A percentile compares a stretch with the other conserved stretches of the same genome.
Evolutionary conservation across 345 rosid genomes (phyloP).

Genomic region (Clarkia xantiana): DNA sequence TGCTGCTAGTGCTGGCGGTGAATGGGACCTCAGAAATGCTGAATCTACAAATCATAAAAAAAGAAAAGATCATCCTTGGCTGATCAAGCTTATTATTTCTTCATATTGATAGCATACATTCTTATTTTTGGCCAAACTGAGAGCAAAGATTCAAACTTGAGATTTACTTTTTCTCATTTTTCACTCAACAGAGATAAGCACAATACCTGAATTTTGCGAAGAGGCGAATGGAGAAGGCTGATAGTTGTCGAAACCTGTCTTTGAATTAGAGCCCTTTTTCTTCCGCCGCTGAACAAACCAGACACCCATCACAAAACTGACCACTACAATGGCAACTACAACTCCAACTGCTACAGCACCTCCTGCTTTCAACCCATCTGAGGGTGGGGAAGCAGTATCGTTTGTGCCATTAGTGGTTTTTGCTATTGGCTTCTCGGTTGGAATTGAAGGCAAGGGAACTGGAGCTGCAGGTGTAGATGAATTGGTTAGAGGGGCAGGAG

Average conservation of each 20-base stretch:
- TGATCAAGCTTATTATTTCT: too few species aligned
- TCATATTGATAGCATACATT: too few species aligned
- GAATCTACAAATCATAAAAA: constrained; percentile 32
- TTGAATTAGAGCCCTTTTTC: constrained; percentile 29
- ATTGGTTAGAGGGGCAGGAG: constrained; percentile 39
- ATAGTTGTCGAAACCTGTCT: constrained; percentile 29
- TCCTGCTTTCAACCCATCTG: constrained; percentile 35
- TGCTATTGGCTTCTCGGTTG: constrained; percentile 70
- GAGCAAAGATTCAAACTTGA: too few species aligned
- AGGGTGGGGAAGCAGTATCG: constrained; percentile 19
- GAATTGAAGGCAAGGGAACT: constrained; percentile 43
- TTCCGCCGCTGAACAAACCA: constrained; percentile 54
- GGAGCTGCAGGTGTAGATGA: constrained; percentile 24
- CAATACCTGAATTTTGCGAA: constrained; percentile 81
- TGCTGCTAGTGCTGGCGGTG: constrained; percentile 33
- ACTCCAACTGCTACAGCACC: constrained; percentile 51
- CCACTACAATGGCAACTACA: constrained; percentile 43
- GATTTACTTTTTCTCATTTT: too few species aligned
- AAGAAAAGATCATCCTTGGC: neutral
- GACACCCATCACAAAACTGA: constrained; percentile 53
- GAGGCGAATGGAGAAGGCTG: constrained; percentile 68
- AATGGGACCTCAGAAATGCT: constrained; percentile 39
- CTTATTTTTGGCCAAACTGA: too few species aligned
- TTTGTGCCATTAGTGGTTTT: constrained; percentile 30
- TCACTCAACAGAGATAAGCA: constrained; percentile 2